phyloP scores from a whole-genome alignment of 2,329 filamentous ascomycete species.

The Leptodontidium sp. region DNA sequence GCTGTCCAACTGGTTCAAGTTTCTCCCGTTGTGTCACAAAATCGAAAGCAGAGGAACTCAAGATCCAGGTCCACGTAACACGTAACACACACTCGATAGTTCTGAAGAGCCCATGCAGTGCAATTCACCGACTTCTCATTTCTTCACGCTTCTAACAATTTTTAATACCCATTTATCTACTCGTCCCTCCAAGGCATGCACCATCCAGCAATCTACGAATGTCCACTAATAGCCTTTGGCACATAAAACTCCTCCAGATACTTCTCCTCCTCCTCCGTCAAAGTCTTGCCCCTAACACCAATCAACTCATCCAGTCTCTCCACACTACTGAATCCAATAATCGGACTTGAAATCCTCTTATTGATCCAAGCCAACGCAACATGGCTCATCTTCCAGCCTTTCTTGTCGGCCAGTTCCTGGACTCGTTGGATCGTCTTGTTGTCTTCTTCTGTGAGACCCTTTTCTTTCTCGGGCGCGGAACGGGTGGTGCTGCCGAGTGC shows the following conservation, averaged over 20 bases:
- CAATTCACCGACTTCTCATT: no score
- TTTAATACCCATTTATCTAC: neutral
- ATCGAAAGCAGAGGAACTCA: no score
- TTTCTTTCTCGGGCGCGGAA: slow-evolving; percentile 37
- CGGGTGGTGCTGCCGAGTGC: slow-evolving; percentile 38
- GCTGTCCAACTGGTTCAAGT: no score
- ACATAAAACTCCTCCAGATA: slow-evolving; percentile 63
- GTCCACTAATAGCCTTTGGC: slow-evolving; percentile 51
- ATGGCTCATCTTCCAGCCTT: slow-evolving; percentile 64
- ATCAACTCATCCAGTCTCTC: slow-evolving; percentile 62
- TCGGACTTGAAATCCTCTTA: slow-evolving; percentile 56
- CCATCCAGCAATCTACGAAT: slow-evolving; percentile 30
- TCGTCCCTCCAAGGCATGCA: neutral
- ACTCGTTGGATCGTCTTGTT: slow-evolving; percentile 61
- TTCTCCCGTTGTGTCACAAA: no score
- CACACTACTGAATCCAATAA: slow-evolving; percentile 59
- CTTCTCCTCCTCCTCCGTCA: slow-evolving; percentile 60
- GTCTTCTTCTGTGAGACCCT: slow-evolving; percentile 53
- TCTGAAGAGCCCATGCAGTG: no score
- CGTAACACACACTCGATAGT: no score
- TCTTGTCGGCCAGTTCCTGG: slow-evolving; percentile 63
- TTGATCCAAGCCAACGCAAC: slow-evolving; percentile 64
- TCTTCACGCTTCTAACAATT: neutral
- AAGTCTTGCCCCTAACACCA: slow-evolving; percentile 48
- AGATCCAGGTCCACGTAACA: no score